Base-by-base conservation (phyloP, 2,329 filamentous ascomycete genomes). In the Ilyonectria robusta region DNA sequence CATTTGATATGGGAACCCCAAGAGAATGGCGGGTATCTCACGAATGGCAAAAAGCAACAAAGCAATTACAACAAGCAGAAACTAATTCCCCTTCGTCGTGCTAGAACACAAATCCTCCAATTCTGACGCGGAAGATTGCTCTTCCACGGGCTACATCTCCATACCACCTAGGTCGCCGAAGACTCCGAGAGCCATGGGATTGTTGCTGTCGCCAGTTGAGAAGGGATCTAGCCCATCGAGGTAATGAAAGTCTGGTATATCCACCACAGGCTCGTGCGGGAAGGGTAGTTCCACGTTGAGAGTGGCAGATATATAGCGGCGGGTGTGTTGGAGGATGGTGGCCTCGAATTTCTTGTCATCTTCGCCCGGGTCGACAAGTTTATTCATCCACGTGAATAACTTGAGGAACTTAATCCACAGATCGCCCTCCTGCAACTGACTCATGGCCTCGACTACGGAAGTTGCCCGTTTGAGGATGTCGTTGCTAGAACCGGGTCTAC, bases 341-440 rank as follows among this genome's bases (percentile, higher is more conserved):
- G 60, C 40, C 66, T 72, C 70, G 33, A 76, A 76, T 6, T 48
- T 65, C n/a, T 70, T 65, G 50, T 76, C 72, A 0, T 70, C 69
- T 1, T 74, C 65, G 4, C 44, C 59, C 1, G 59, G 56, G 17
- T 68, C 68, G 29, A 67, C 65, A 9, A 66, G 40, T 29, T 72
- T 65, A 31, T 76, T 76, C 72, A 76, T 75, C 74, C 72, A 76
- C 2, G 53, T 55, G 37, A 76, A 76, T 47, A 53, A 70, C 15
- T 55, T 42, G 13, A 75, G 60, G 42, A 76, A 74, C 23, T 61
- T 35, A 42, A 65, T 53, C 74, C 70, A 75, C 17, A 76, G 66
- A 3, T 68, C 40, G 9, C 58, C 37, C 26, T 74, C 68, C 6
- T 50, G 37, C 35, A 65, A 62, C 4, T 63, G 23, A 11, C 44